Percentiles rank a stretch among this genome's conserved stretches.
Conservation (phyloP, 2,329 filamentous ascomycete species). For the Pseudophaeomoniella oleicola region DNA sequence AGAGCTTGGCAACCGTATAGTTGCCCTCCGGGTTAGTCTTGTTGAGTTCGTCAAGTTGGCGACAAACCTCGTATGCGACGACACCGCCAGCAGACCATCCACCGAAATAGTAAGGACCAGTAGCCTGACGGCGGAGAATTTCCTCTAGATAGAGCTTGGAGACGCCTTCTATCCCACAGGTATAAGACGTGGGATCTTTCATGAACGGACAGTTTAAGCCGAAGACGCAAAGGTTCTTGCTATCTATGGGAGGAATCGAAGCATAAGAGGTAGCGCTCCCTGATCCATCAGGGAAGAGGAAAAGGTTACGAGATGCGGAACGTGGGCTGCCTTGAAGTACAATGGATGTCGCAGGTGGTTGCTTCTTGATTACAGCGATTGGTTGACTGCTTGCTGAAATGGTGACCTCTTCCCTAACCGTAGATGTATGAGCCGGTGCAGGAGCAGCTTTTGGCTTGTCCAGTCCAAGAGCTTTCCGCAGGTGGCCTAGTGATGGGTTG, state of each 20-base stretch:
- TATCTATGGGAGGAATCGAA: conserved; percentile 23
- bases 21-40: conserved; percentile 12
- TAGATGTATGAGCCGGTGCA: conserved; percentile 7
- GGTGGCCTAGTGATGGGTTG: conserved; percentile 24
- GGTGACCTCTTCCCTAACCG: conserved; percentile 11
- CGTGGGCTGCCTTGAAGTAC: conserved; percentile 27
- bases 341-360: conserved; percentile 26
- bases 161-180: conserved; percentile 14
- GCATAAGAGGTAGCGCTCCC: conserved; percentile 32
- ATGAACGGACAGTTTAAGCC: conserved; percentile 29
- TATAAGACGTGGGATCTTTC: conserved; percentile 18
- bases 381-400: conserved; percentile 6
- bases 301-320: conserved; percentile 24
- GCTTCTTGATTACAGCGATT: conserved; percentile 11
- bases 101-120: conserved; percentile 22
- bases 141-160: conserved; percentile 15
- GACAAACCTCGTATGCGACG: conserved; percentile 20
- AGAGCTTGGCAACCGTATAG: conserved; percentile 36
- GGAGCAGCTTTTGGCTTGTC: conserved; percentile 19
- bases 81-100: conserved; percentile 24
- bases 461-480: conserved; percentile 22
- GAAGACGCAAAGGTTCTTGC: conserved; percentile 26
- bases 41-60: conserved; percentile 12
- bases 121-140: conserved; percentile 17
- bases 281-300: conserved; percentile 30